Evolutionary conservation across 2,329 filamentous ascomycete genomes (phyloP).

Genomic region (Aspergillus pseudoterreus): DNA sequence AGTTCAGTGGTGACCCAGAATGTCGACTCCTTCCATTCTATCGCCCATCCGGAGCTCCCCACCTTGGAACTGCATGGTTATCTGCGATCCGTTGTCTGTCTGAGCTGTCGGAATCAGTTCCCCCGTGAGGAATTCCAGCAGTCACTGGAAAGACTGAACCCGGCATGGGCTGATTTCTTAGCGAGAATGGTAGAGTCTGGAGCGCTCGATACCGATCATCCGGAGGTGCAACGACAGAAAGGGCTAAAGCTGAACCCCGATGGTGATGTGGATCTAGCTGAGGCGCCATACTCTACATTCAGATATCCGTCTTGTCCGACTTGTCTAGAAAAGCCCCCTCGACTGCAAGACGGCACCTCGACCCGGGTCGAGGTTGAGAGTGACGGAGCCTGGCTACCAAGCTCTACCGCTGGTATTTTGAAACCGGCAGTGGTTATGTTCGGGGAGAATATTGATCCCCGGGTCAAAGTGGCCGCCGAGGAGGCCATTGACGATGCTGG

Average conservation of each 20-base stretch:
- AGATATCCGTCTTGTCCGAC: slow-evolving; percentile 84
- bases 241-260: slow-evolving; percentile 87
- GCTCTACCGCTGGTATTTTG: slow-evolving; percentile 70
- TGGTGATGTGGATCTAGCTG: slow-evolving; percentile 86
- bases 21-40: slow-evolving; percentile 87
- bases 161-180: slow-evolving; percentile 77
- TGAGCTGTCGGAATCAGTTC: slow-evolving; percentile 70
- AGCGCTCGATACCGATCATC: slow-evolving; percentile 74
- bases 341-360: slow-evolving; percentile 51
- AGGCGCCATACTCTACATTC: slow-evolving; percentile 84
- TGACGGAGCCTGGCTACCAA: slow-evolving; percentile 73
- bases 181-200: slow-evolving; percentile 67
- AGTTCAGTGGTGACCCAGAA: slow-evolving; percentile 87
- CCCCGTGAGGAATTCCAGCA: slow-evolving; percentile 71
- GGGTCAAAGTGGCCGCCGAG: slow-evolving; percentile 73
- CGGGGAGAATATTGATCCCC: slow-evolving; percentile 73
- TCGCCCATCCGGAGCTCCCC: slow-evolving; percentile 68
- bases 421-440: slow-evolving; percentile 97
- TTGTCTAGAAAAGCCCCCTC: slow-evolving; percentile 65
- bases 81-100: slow-evolving; percentile 74
- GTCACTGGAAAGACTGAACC: slow-evolving; percentile 74
- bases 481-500: slow-evolving; percentile 72
- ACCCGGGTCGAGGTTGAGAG: slow-evolving; percentile 65
- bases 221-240: slow-evolving; percentile 60
- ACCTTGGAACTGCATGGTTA: slow-evolving; percentile 91